Evolutionary conservation across 139 green algal species (phyloP), one percentile per base, ranked within the genome.

Genomic region (Micractinium conductrix): DNA sequence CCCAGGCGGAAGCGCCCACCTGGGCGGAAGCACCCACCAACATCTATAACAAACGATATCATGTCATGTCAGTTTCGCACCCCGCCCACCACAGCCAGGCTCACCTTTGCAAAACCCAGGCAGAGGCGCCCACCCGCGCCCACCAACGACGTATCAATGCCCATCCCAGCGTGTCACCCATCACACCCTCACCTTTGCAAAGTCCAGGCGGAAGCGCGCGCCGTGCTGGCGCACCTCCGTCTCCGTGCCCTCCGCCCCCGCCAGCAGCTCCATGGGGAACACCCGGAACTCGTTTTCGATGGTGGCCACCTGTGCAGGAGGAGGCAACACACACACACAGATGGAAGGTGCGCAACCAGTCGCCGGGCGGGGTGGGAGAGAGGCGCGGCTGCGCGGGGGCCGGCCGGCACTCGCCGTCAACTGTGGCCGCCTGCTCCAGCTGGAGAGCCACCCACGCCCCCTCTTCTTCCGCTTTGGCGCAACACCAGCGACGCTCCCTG

Each of bases 281-380:
- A 99, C 97, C 14, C 97, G 91, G 84, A 94, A 99, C 89, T 98
- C 93, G 79, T 95, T 98, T 44, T 98, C 93, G 33, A 99, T 98
- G 42, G 48, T 92, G 43, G 93, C 96, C 45, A 96, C 70, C 91
- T 95, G n/a, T n/a, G 87, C 30, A 79, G 40, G 40, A 21, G 0
- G 1, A 58, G 55, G 14, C 6, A 33, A 16, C 62, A 38, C 62
- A 38, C 4, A 7, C 19, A 69, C 35, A 4, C 17, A 8, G 4
- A 30, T 35, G 62, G 3, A 37, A 22, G 28, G 4, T 38, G 30
- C 26, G n/a, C n/a, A n/a, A n/a, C n/a, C n/a, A n/a, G n/a, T n/a
- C n/a, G n/a, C n/a, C n/a, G n/a, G n/a, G n/a, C n/a, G n/a, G n/a
- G n/a, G n/a, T n/a, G n/a, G n/a, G n/a, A n/a, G n/a, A n/a, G n/a